Conservation (phyloP, 2,329 filamentous ascomycete genomes). For the Fusarium sp. region DNA sequence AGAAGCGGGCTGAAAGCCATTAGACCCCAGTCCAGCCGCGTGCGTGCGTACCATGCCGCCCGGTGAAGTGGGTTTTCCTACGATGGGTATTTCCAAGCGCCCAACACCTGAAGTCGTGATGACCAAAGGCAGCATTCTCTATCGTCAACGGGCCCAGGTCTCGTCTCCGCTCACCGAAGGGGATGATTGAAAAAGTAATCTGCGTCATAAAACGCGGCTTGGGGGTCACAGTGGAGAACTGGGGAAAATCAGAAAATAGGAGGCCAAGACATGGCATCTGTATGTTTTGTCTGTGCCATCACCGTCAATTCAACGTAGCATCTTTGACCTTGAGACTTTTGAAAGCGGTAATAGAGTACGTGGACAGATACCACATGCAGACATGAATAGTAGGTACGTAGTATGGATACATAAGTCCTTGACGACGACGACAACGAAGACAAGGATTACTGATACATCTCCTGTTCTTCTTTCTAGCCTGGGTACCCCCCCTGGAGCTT, state of each 20-base stretch:
- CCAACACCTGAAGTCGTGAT: neutral
- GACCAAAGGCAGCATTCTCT: slow-evolving; percentile 6
- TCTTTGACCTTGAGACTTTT: neutral
- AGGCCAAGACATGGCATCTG: neutral
- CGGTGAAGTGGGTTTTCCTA: slow-evolving; percentile 2
- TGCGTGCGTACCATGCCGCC: neutral
- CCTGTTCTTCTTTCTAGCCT: neutral
- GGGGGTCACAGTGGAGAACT: neutral
- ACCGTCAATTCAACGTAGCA: neutral
- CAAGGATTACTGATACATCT: neutral
- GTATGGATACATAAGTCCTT: neutral
- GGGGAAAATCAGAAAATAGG: slow-evolving; percentile 5
- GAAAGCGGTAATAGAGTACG: neutral
- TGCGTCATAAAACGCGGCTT: slow-evolving; percentile 5
- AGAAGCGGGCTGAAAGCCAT: neutral
- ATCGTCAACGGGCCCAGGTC: neutral
- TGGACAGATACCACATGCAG: neutral
- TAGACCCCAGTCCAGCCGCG: neutral
- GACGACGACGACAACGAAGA: neutral
- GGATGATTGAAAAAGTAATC: neutral
- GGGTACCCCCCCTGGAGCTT: neutral
- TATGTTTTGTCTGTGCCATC: neutral
- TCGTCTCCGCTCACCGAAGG: slow-evolving; percentile 13
- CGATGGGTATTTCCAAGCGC: slow-evolving; percentile 11
- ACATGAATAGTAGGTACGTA: neutral